phyloP scores from a whole-genome alignment of 495 filamentous ascomycete genomes.

The Arthonia radiata region DNA sequence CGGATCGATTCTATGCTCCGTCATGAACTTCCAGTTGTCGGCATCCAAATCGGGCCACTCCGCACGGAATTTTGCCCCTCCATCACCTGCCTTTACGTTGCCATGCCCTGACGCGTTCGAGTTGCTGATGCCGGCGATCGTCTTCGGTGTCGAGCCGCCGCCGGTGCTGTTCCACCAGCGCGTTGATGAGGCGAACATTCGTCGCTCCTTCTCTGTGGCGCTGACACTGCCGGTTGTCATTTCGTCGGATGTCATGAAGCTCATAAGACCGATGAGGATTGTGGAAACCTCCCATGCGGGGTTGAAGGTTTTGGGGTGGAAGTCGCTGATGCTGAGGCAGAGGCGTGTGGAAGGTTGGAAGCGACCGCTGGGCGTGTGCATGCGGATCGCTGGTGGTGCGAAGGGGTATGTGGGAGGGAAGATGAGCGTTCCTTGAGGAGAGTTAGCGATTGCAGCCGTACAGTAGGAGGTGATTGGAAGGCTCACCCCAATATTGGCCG shows the following conservation, averaged over 20 bases:
- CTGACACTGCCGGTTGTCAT: conserved; percentile 93
- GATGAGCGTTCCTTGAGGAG: conserved; percentile 65
- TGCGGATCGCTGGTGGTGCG: conserved; percentile 87
- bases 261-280: conserved; percentile 78
- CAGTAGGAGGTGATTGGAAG: too few relatives aligned
- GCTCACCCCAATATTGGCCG: conserved; percentile 99
- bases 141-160: conserved; percentile 47
- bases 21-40: conserved; percentile 90
- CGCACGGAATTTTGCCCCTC: conserved; percentile 62
- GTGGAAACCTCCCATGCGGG: conserved; percentile 97
- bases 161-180: conserved; percentile 96
- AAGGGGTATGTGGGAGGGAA: conserved; percentile 96
- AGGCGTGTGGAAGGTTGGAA: conserved; percentile 83
- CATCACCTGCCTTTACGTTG: conserved; percentile 61
- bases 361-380: conserved; percentile 91
- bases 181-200: conserved; percentile 48
- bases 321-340: conserved; percentile 86
- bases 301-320: conserved; percentile 94
- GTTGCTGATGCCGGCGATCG: conserved; percentile 19
- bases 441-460: too few relatives aligned
- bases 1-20: conserved; percentile 56
- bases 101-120: conserved; percentile 26
- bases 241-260: conserved; percentile 96
- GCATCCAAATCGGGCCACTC: conserved; percentile 81
- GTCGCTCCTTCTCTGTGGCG: conserved; percentile 52